Percentiles rank a stretch among this genome's conserved stretches.
Evolutionary conservation across 192 early-diverging fungal genomes (phyloP).

Genomic region (Funneliformis geosporum): DNA sequence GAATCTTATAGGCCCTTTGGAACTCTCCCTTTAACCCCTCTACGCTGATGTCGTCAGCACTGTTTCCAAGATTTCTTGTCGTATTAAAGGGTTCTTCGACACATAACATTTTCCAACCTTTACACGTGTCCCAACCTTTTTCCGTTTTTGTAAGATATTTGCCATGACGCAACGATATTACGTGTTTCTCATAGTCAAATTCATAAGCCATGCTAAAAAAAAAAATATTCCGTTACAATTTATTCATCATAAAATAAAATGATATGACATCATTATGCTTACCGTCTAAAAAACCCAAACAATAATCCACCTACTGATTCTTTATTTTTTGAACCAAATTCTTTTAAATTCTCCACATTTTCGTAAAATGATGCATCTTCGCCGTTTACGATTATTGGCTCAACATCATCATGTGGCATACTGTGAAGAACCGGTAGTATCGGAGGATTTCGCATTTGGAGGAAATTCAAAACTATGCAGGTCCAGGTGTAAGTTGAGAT

Average conservation of each 20-base stretch:
- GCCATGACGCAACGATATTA: slow-evolving; percentile 82
- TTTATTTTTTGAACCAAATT: slow-evolving; percentile 68
- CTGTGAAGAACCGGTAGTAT: slow-evolving; percentile 87
- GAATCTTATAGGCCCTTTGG: slow-evolving; percentile 63
- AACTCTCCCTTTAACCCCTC: slow-evolving; percentile 83
- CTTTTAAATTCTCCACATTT: slow-evolving; percentile 64
- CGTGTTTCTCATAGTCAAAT: slow-evolving; percentile 81
- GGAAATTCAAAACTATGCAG: slow-evolving; percentile 89
- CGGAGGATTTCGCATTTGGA: slow-evolving; percentile 87
- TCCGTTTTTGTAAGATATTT: slow-evolving; percentile 74
- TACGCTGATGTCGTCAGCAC: slow-evolving; percentile 77
- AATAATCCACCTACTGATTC: slow-evolving; percentile 80
- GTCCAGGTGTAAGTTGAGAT: slow-evolving; percentile 95
- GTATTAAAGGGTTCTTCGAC: slow-evolving; percentile 94
- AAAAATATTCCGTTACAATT: background rate
- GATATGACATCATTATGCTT: slow-evolving; percentile 6
- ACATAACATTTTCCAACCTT: slow-evolving; percentile 71
- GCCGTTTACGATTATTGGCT: slow-evolving; percentile 38
- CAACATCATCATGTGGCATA: slow-evolving; percentile 41
- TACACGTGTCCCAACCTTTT: slow-evolving; percentile 83
- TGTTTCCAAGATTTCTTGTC: slow-evolving; percentile 87
- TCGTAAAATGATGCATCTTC: slow-evolving; percentile 78
- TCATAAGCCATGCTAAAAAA: slow-evolving; percentile 66
- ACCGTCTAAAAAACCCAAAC: slow-evolving; percentile 81
- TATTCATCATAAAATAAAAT: background rate